These are phyloP conservation scores for Euphrasia arctica DNA, from an alignment of 305 asterid species.

Conservation along the genomic window DNA sequence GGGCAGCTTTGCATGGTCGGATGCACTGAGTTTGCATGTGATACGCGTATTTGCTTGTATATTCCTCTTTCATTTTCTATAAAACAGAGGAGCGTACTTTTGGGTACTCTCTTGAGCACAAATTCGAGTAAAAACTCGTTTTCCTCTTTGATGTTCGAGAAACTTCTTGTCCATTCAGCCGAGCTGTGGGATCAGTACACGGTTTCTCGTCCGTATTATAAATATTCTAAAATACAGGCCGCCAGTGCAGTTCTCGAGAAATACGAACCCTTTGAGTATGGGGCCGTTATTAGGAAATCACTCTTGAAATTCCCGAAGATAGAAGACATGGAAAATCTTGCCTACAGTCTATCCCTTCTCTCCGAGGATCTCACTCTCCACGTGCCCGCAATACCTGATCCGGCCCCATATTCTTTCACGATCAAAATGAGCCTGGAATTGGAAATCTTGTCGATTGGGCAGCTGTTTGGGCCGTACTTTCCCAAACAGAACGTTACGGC, in stretches of 20 bases:
- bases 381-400: constrained; percentile 56
- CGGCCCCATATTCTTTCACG: constrained; percentile 35
- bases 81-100: constrained; percentile 59
- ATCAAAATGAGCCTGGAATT: constrained; percentile 44
- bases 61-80: constrained; percentile 74
- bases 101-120: constrained; percentile 60
- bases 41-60: constrained; percentile 61
- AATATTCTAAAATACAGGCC: constrained; percentile 60
- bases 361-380: constrained; percentile 79
- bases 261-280: constrained; percentile 60
- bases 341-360: constrained; percentile 51
- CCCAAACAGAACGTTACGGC: constrained; percentile 28
- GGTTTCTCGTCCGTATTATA: constrained; percentile 54
- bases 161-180: constrained; percentile 44
- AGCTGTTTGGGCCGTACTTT: constrained; percentile 51
- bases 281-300: constrained; percentile 58
- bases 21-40: constrained; percentile 47
- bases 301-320: constrained; percentile 65
- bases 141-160: constrained; percentile 65
- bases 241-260: constrained; percentile 68
- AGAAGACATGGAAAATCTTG: constrained; percentile 40
- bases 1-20: constrained; percentile 95
- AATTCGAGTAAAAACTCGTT: constrained; percentile 23
- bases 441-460: constrained; percentile 75
- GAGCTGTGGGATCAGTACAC: constrained; percentile 66